phyloP scores from a whole-genome alignment of 1,139 yeast genomes.

The Pneumocystis wakefieldiae region DNA sequence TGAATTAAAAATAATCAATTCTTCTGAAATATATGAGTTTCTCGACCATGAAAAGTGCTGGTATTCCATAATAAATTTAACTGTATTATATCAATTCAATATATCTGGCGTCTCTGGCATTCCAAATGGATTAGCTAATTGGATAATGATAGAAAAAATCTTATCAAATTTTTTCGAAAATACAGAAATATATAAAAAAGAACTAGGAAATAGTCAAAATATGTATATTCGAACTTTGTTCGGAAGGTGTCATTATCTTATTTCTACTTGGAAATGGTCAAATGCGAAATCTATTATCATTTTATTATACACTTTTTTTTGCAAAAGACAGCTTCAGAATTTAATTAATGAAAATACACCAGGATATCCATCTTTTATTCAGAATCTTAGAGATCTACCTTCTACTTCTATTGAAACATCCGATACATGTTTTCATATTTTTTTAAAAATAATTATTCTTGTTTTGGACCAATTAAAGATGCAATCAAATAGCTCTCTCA shows the following conservation, averaged over 20 bases:
- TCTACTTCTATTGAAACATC: constrained; percentile 12
- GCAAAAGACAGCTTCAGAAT: constrained; percentile 14
- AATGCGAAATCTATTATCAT: constrained; percentile 13
- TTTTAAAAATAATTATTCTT: constrained; percentile 11
- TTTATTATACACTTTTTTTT: constrained; percentile 15
- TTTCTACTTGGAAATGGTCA: constrained; percentile 16
- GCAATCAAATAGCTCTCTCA: neutral
- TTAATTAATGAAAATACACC: constrained; percentile 10
- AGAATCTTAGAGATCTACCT: constrained; percentile 6
- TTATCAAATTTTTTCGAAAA: constrained; percentile 10
- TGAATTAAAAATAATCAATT: neutral
- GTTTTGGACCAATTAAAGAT: constrained; percentile 8
- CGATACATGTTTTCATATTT: constrained; percentile 17
- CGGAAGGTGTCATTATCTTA: constrained; percentile 15
- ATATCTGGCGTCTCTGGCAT: constrained; percentile 4
- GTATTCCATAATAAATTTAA: constrained; percentile 13
- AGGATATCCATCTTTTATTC: constrained; percentile 15
- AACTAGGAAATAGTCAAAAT: constrained; percentile 4
- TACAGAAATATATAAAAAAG: constrained; percentile 2
- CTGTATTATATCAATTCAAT: constrained; percentile 15
- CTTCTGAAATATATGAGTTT: neutral
- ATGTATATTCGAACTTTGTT: constrained; percentile 14
- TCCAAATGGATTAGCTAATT: constrained; percentile 2
- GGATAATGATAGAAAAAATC: constrained; percentile 12
- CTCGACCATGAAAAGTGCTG: constrained; percentile 11